Conservation (phyloP, 192 early-diverging fungal genomes). For the Neocallimastix lanati region DNA sequence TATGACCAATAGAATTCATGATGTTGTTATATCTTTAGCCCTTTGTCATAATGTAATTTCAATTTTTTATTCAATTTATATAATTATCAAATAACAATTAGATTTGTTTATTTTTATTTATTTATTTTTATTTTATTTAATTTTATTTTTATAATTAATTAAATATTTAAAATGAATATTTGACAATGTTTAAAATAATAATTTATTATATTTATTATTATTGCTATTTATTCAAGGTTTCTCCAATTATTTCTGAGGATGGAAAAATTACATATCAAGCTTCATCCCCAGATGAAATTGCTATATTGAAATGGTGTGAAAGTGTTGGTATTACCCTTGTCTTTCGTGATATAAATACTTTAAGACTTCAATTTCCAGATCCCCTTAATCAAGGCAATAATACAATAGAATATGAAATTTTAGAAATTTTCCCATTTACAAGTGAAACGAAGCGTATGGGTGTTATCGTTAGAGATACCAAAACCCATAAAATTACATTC, state of each 20-base stretch:
- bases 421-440: slow-evolving; percentile 95
- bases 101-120: no score
- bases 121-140: background rate
- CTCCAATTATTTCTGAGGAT: slow-evolving; percentile 38
- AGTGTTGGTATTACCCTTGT: slow-evolving; percentile 63
- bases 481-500: slow-evolving; percentile 61
- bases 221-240: slow-evolving; percentile 23
- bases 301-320: slow-evolving; percentile 82
- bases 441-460: slow-evolving; percentile 96
- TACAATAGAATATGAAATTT: slow-evolving; percentile 48
- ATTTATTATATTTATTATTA: background rate
- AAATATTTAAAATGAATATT: no score
- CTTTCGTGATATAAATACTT: slow-evolving; percentile 51
- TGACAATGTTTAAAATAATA: no score
- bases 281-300: slow-evolving; percentile 90
- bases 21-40: slow-evolving; percentile 74
- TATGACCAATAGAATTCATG: slow-evolving; percentile 64
- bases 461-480: slow-evolving; percentile 55
- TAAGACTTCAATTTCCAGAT: slow-evolving; percentile 27
- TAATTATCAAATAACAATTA: no score
- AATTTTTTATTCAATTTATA: no score
- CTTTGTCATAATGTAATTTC: slow-evolving; percentile 78
- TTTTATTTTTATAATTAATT: no score
- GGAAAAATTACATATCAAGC: slow-evolving; percentile 70
- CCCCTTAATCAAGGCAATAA: slow-evolving; percentile 17